Conservation (phyloP, 768 basidiomycete genomes). For the Russula dissimulans region DNA sequence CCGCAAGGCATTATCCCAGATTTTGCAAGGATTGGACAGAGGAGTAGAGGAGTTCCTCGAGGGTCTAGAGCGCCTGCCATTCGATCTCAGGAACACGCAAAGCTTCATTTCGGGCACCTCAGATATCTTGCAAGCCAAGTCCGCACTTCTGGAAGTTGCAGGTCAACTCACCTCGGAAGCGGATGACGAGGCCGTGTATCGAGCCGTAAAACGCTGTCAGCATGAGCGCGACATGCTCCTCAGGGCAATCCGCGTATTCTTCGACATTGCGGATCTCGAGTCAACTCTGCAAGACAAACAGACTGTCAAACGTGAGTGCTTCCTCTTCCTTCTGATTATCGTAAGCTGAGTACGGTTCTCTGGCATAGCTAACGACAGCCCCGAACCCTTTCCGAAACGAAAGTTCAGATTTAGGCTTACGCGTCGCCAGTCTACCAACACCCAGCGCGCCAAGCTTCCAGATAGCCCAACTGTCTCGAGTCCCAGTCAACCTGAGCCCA, state of each 20-base stretch:
- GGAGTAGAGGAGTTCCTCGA: constrained; percentile 12
- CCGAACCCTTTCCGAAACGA: constrained; percentile 2
- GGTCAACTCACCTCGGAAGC: background rate
- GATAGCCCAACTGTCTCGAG: background rate
- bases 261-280: constrained; percentile 9
- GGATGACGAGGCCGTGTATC: background rate
- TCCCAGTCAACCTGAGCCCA: background rate
- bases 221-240: constrained; percentile 4
- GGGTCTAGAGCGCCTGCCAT: background rate
- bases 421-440: background rate
- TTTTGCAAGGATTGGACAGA: constrained; percentile 5
- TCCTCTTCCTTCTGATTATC: background rate
- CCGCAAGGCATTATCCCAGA: background rate
- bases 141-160: background rate
- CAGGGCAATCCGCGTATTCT: constrained; percentile 7
- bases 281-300: constrained; percentile 2
- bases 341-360: background rate
- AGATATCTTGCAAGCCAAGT: background rate
- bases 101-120: constrained; percentile 3
- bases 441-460: background rate
- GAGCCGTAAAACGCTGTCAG: background rate
- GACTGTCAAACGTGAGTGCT: constrained; percentile 1
- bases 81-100: constrained; percentile 3
- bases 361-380: background rate
- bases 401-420: constrained; percentile 3